Conservation (phyloP, 306 rosid genomes). For the Luffa aegyptiaca region DNA sequence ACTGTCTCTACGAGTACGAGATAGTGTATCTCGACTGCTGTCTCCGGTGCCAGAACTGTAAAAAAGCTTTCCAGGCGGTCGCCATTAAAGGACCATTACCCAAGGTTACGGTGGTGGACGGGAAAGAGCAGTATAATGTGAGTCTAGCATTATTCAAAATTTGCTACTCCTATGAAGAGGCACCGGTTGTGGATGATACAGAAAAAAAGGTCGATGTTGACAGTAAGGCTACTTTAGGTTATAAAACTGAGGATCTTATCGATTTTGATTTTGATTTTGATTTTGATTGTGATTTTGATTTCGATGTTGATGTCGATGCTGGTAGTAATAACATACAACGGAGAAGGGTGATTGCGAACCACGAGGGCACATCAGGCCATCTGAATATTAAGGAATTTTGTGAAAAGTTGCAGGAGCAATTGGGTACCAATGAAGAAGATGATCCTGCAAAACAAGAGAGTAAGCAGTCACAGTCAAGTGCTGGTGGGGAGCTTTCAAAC, state of each 20-base stretch:
- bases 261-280: not conserved
- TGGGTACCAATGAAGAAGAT: not conserved
- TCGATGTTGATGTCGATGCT: not conserved
- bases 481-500: slow-evolving; percentile 13
- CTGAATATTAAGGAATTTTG: not conserved
- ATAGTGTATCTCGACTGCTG: slow-evolving; percentile 38
- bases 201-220: not conserved
- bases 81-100: slow-evolving; percentile 34
- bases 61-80: slow-evolving; percentile 50
- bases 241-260: not conserved
- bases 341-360: slow-evolving; percentile 4
- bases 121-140: slow-evolving; percentile 45
- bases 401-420: not conserved
- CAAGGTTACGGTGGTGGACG: slow-evolving; percentile 22
- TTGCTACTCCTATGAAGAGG: slow-evolving; percentile 8
- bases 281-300: too few relatives aligned
- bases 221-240: not conserved
- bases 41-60: slow-evolving; percentile 45
- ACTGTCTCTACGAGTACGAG: slow-evolving; percentile 42
- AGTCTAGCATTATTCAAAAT: slow-evolving; percentile 23
- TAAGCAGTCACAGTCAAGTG: not conserved
- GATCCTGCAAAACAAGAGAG: not conserved
- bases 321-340: not conserved
- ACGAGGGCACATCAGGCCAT: not conserved
- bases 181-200: not conserved